Evolutionary conservation across 1,139 yeast genomes (phyloP).

Genomic region (Candida sanyaensis): DNA sequence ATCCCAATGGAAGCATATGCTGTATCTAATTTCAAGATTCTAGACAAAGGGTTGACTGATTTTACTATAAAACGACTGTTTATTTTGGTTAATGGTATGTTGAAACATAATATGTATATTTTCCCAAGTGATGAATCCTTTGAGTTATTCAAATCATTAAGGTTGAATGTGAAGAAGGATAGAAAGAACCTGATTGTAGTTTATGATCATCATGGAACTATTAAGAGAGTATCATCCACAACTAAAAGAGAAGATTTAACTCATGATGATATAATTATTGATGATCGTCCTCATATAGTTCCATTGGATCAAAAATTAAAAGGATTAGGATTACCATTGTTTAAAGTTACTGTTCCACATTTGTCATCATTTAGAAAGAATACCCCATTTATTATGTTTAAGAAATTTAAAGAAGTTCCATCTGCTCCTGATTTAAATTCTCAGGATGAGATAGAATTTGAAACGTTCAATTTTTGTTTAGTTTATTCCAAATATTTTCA

Average conservation of each 20-base stretch:
- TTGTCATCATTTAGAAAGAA: slow-evolving; percentile 39
- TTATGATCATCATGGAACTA: slow-evolving; percentile 26
- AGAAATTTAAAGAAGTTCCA: slow-evolving; percentile 34
- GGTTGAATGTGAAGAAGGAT: slow-evolving; percentile 24
- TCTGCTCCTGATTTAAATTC: slow-evolving; percentile 20
- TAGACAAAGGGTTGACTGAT: slow-evolving; percentile 18
- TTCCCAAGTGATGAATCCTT: slow-evolving; percentile 35
- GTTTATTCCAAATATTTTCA: slow-evolving; percentile 33
- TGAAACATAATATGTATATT: slow-evolving; percentile 30
- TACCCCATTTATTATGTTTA: slow-evolving; percentile 37
- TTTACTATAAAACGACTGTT: slow-evolving; percentile 31
- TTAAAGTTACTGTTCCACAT: slow-evolving; percentile 38
- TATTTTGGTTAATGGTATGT: slow-evolving; percentile 34
- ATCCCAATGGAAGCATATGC: slow-evolving; percentile 6
- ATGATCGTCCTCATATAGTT: slow-evolving; percentile 33
- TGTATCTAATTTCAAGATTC: slow-evolving; percentile 11
- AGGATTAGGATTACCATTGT: slow-evolving; percentile 42
- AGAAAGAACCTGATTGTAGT: slow-evolving; percentile 24
- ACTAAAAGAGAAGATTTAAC: slow-evolving; percentile 12
- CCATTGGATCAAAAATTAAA: slow-evolving; percentile 32
- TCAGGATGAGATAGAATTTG: slow-evolving; percentile 23
- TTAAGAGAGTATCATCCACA: slow-evolving; percentile 16
- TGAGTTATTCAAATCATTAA: slow-evolving; percentile 29
- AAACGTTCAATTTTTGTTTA: slow-evolving; percentile 36
- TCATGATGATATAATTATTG: slow-evolving; percentile 20